phyloP scores from a whole-genome alignment of 257 asterid genomes.

The Voacanga thouarsii region DNA sequence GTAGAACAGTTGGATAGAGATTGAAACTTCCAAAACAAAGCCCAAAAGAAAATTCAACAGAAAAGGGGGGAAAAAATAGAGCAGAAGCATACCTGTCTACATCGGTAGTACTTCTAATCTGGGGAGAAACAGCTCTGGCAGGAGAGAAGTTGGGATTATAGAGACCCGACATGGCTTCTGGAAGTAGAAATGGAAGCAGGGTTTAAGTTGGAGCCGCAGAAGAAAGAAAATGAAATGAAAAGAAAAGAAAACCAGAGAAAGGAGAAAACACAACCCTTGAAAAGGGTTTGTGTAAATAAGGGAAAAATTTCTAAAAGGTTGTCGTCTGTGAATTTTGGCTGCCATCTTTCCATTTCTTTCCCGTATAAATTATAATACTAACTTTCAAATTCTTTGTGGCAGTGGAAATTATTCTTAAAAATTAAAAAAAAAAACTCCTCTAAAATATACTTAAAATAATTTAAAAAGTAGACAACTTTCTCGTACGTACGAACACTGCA shows the following conservation, averaged over 20 bases:
- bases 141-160: conserved; percentile 84
- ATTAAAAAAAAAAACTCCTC: too few relatives aligned
- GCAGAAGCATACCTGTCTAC: conserved; percentile 55
- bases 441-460: too few relatives aligned
- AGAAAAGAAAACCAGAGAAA: neutral
- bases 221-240: neutral
- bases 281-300: conserved; percentile 7
- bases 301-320: neutral
- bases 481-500: neutral
- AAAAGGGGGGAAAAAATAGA: neutral
- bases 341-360: neutral
- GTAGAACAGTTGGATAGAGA: neutral
- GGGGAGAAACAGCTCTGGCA: conserved; percentile 87
- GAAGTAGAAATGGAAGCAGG: neutral
- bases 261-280: neutral
- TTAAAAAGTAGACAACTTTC: too few relatives aligned
- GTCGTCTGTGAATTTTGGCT: neutral
- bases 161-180: conserved; percentile 58
- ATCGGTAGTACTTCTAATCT: conserved; percentile 66
- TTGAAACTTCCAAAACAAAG: conserved; percentile 1
- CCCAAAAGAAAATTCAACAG: neutral
- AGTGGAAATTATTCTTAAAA: too few relatives aligned
- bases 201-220: conserved; percentile 6
- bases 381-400: too few relatives aligned
- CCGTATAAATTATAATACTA: too few relatives aligned